Base-by-base conservation (phyloP, 306 rosid species). In the Begonia masoniana region DNA sequence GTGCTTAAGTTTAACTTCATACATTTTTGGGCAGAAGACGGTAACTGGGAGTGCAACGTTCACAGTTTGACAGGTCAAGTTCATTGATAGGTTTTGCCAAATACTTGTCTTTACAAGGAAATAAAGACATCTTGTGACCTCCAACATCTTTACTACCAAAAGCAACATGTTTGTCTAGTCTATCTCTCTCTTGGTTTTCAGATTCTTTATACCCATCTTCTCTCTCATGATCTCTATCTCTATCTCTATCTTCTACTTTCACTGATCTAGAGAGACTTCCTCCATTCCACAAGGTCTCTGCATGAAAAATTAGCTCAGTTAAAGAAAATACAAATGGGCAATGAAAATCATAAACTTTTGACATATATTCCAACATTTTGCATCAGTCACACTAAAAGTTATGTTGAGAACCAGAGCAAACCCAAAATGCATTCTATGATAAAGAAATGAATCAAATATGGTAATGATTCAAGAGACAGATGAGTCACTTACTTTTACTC, bases 11-110 rank as follows among this genome's bases (percentile, higher is more conserved):
- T 41, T 17, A 43, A 31, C 39, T 31, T 31, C 64, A 46, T 83
- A 92, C 99, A 67, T 83, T 79, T 74, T 86, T 86, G 16, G 99
- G 99, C 56, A 92, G 78, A 56, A 86, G 88, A 12, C 99, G 87
- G 63, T 92, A 92, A 71, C 99, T 92, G 36, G 99, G 96, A 68
- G 96, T 81, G 83, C 96, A 92, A 21, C 73, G 95, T 55, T 92
- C 96, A 45, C 99, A 92, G 67, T 92, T 83, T 13, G 99, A 92
- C 43, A 92, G 86, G 81, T 92, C 99, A 58, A 92, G 88, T 77
- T 92, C 99, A 68, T 81, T 86, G 64, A 92, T 92, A 61, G 99
- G 96, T 64, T 92, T 92, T 47, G 76, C 68, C 59, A 75, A 60
- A 68, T 92, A 87, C 83, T 92, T 92, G 43, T 92, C 99, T 80